Base-by-base conservation (phyloP, 2,329 filamentous ascomycete genomes). In the Apiospora pterosperma region DNA sequence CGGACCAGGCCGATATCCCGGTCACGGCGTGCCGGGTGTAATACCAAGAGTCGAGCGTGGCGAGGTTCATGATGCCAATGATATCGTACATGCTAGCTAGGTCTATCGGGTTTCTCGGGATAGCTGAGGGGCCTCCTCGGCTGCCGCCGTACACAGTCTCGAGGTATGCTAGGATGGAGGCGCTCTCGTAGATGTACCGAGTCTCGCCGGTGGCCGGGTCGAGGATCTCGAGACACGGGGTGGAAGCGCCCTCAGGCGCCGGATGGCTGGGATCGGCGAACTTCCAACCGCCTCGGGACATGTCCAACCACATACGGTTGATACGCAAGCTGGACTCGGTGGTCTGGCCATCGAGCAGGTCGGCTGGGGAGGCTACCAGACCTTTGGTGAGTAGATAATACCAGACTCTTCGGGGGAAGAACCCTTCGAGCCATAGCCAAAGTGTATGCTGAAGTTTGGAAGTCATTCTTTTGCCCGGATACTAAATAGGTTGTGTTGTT, bases 11-110 rank as follows among this genome's bases (percentile, higher is more conserved):
- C 14, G 65, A 52, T 3, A 68, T 63, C 28, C 65, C 39, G 12
- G 68, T 64, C 21, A 64, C 62, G 16, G 67, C 67, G 34, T 72
- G 68, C 23, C 64, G 62, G 19, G 67, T 16, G 61, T 69, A 70
- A 34, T 62, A 63, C 19, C 19, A 34, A 23, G 63, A 31, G 19
- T 70, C 67, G 16, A 52, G 34, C 36, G 44, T 23, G 28, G 65
- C 52, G 5, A 64, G 44, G 41, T 69, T 67, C 34, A 66, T 55
- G 31, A 61, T 62, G 21, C 59, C 62, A n/a, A 69, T 59, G 0
- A 69, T 64, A 55, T 72, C 70, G 42, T 62, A 42, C 55, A 61
- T 62, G n/a, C 19, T n/a, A 4, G 67, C 66, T 4, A 31, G 31
- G 5, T 66, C 61, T 11, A 68, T 14, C 1, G 59, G 38, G 23